Evolutionary conservation across 2,329 filamentous ascomycete species (phyloP), one percentile per base, ranked within the genome.

Genomic region (Lachnellula arida): DNA sequence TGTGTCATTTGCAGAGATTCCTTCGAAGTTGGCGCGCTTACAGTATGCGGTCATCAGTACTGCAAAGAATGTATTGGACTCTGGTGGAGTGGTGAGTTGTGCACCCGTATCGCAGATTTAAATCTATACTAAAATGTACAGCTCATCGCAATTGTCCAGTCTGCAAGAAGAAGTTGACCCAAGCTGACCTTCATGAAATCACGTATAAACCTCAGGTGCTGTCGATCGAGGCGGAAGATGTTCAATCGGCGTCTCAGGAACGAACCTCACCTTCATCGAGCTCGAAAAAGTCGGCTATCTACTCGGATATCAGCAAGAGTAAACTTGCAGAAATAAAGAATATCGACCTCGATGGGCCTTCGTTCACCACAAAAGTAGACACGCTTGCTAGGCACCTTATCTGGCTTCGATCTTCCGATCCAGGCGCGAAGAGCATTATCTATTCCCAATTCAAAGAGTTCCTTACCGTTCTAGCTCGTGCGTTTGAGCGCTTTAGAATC

Each of bases 391-490:
- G 90, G 2, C 94, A 97, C 70, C 73, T 97, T 2, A 73, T 96
- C 15, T 97, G 90, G 89, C 78, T 97, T 19, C 84, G 93, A 2
- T 78, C 88, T 62, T 84, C 89, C 48, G 91, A 97, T 63, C 89
- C 91, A 0, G 91, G 91, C 0, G 85, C 91, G 9, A 97, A 97
- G 69, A 89, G 89, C 0, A 88, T 99, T 68, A 81, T 97, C n/a
- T 99, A 96, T 71, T 95, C 90, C 1, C 93, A 97, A 73, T 94
- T 91, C 71, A 82, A 82, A 54, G 87, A 89, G 53, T 97, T 97
- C 64, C 77, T 97, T 1, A 75, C 80, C 0, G 84, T 96, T 6
- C 77, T 97, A 0, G 79, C 78, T 8, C 78, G 77, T 9, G 93
- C 91, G 0, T 86, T 97, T 50, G 68, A 71, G 2, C 78, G 80